Base-by-base conservation (phyloP, 208 protist species). In the Leishmania tropica region DNA sequence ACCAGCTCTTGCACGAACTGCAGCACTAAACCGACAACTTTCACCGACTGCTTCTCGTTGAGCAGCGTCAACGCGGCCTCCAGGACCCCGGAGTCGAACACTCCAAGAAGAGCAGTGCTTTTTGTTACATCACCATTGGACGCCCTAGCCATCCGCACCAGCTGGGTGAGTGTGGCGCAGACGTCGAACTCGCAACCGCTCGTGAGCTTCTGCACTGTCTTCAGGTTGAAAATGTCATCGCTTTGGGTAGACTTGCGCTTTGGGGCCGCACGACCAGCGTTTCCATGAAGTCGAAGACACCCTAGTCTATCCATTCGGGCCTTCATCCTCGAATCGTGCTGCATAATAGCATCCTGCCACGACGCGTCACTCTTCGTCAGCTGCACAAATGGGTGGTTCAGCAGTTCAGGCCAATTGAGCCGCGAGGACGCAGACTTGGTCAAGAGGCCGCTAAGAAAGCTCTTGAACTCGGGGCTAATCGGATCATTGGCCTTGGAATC, bases 381-480 rank as follows among this genome's bases (percentile, higher is more conserved):
- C 37, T 85, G 80, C 64, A 98, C 94, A 89, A 98, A 98, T 19
- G 92, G 92, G 83, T 98, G 95, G 76, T 90, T 92, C 35, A 97
- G 75, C 45, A 98, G 81, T 51, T 97, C 87, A 42, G 96, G 94
- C 98, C 98, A 99, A 71, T 94, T 94, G 24, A 99, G 88, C n/a
- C 98, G 88, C 35, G 96, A 85, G 1, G 90, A 89, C 8, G 93
- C 96, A 31, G 88, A 92, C 84, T 99, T 99, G 21, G 90, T 96
- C 37, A 99, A 88, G n/a, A 99, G 89, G 1, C 96, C 96, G 70
- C 95, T 95, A 58, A 99, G 85, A 65, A 99, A 98, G 60, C 85
- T 93, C 81, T 98, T 95, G 77, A 99, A 98, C 10, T 88, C 85
- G 1, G 89, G 80, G 31, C 85, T 96, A 78, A 99, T 99, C 4